Base-by-base conservation (phyloP, 2,329 filamentous ascomycete species). In the Emydomyces testavorans region DNA sequence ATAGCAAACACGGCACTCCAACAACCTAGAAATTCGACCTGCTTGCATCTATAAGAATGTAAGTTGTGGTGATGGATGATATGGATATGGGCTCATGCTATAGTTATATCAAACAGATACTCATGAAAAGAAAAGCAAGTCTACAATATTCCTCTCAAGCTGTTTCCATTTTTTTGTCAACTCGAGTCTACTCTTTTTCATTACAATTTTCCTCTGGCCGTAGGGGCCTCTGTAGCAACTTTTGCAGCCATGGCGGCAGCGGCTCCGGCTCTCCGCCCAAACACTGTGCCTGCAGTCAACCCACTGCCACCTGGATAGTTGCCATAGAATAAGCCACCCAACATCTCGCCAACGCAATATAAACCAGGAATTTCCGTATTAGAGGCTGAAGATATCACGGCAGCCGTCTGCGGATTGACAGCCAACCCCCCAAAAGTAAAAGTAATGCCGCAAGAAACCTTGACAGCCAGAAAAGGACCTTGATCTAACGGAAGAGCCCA, bases 401-500 rank as follows among this genome's bases (percentile, higher is more conserved):
- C 67, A 2, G 72, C 70, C 0, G 75, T 79, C 20, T 74, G 60
- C 0, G 76, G 69, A 41, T 77, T 70, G 1, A 80, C 72, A 4
- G 70, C 69, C 5, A 83, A 61, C 0, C 80, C 79, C 1, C 79
- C 80, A 63, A 83, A 84, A 0, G 80, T 83, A 54, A 83, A 84
- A 0, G 79, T 83, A 13, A 84, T 72, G 1, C 81, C 80, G 38
- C 77, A 78, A 3, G 74, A 75, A 2, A 83, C 78, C 53, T 77
- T 76, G 38, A 83, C 74, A 1, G 80, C 80, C 20, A 80, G 61
- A 55, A 78, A 83, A 0, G 80, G 80, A 0, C 67, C 65, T 52
- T 75, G 59, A 31, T 73, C 69, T 6, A 84, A 55, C 0, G 79
- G 72, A 4, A 78, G 54, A 0, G 80, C 80, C 80, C 80, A 83